phyloP scores from a whole-genome alignment of 1,139 yeast species.

The Pichia kudriavzevii region DNA sequence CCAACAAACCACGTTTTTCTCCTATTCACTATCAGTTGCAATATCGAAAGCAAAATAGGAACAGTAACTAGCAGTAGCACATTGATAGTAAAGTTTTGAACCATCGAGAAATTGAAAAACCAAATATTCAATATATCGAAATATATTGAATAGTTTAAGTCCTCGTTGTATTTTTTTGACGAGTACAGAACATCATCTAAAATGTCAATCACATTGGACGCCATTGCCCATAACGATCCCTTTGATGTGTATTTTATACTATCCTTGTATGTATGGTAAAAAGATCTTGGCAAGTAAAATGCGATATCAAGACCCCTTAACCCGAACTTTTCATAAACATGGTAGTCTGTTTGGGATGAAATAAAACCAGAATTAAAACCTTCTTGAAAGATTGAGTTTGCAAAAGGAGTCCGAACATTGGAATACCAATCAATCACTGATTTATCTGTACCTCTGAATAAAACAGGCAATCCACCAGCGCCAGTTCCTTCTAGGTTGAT shows the following conservation, averaged over 20 bases:
- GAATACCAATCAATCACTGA: conserved; percentile 56
- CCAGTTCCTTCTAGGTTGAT: conserved; percentile 95
- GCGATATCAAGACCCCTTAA: conserved; percentile 79
- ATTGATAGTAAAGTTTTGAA: conserved; percentile 40
- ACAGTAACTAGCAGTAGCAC: conserved; percentile 42
- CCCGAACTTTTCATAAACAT: conserved; percentile 59
- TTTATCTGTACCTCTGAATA: conserved; percentile 78
- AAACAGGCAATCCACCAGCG: conserved; percentile 73
- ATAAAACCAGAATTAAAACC: conserved; percentile 71
- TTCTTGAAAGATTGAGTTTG: conserved; percentile 70
- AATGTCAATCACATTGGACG: conserved; percentile 59
- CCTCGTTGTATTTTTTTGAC: conserved; percentile 37
- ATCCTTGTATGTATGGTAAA: conserved; percentile 77
- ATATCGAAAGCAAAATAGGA: conserved; percentile 46
- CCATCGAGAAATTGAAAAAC: conserved; percentile 49
- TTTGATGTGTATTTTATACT: conserved; percentile 55
- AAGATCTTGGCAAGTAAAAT: conserved; percentile 66
- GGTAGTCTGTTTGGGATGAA: conserved; percentile 79
- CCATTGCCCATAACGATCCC: conserved; percentile 77
- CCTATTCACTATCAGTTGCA: conserved; percentile 40
- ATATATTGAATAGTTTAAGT: conserved; percentile 31
- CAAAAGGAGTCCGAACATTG: conserved; percentile 53
- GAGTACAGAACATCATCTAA: conserved; percentile 31
- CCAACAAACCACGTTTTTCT: conserved; percentile 44
- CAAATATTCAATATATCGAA: conserved; percentile 51